Evolutionary conservation across 2,329 filamentous ascomycete species (phyloP).

Genomic region (Cladosporium sp.): DNA sequence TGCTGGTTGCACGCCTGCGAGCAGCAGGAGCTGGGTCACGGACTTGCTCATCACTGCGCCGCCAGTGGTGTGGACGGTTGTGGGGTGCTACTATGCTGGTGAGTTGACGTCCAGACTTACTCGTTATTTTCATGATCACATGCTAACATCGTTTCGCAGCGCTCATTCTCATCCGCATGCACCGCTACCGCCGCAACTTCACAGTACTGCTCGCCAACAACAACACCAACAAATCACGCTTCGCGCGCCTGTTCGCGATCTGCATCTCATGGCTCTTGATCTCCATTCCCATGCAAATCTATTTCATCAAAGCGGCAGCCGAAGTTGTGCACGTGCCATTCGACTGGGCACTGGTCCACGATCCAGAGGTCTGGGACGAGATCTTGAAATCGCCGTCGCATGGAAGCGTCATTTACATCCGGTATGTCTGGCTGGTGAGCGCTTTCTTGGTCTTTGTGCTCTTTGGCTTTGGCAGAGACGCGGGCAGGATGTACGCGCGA

Average conservation of each 20-base stretch:
- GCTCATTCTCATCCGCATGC: conserved; percentile 62
- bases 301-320: conserved; percentile 50
- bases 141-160: conserved; percentile 43
- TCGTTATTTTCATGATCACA: background rate
- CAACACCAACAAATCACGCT: conserved; percentile 60
- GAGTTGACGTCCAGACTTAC: conserved; percentile 33
- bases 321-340: conserved; percentile 33
- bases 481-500: conserved; percentile 55
- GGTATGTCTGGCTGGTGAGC: conserved; percentile 59
- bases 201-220: conserved; percentile 56
- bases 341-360: conserved; percentile 58
- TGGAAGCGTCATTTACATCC: conserved; percentile 54
- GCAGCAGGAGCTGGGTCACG: conserved; percentile 60
- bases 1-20: conserved; percentile 58
- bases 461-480: conserved; percentile 66
- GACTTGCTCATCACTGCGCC: conserved; percentile 59
- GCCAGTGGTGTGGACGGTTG: conserved; percentile 56
- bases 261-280: conserved; percentile 53
- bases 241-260: conserved; percentile 63
- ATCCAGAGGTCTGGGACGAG: conserved; percentile 48
- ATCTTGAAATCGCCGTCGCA: conserved; percentile 52
- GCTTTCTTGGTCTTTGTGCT: conserved; percentile 62
- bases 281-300: conserved; percentile 57
- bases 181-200: conserved; percentile 62
- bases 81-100: conserved; percentile 62